These are phyloP conservation scores for Fusarium robinianum DNA, from an alignment of 2,329 filamentous ascomycete genomes.

Conservation along the genomic window DNA sequence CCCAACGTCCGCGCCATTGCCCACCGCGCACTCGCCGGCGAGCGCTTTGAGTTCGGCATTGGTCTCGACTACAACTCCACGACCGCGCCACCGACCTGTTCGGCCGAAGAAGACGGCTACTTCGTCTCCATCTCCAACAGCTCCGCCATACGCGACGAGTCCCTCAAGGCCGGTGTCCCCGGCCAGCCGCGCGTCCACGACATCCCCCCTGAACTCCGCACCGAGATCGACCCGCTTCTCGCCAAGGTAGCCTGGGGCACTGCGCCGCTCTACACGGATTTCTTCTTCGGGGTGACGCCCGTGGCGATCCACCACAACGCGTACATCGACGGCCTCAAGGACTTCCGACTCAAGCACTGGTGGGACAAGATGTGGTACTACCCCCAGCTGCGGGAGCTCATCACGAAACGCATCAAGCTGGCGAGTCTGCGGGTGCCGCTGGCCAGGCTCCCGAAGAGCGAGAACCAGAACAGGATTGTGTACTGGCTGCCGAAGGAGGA, in stretches of 20 bases:
- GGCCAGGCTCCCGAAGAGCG: constrained; percentile 14
- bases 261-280: constrained; percentile 44
- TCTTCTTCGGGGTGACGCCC: constrained; percentile 43
- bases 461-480: constrained; percentile 11
- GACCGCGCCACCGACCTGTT: constrained; percentile 44
- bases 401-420: constrained; percentile 33
- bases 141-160: constrained; percentile 29
- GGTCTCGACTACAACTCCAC: constrained; percentile 46
- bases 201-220: constrained; percentile 36
- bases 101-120: constrained; percentile 43
- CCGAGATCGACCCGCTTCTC: constrained; percentile 20
- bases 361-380: constrained; percentile 46
- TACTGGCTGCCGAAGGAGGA: constrained; percentile 34
- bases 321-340: constrained; percentile 41
- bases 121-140: constrained; percentile 40
- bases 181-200: constrained; percentile 36
- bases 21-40: constrained; percentile 35
- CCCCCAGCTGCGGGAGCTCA: constrained; percentile 38
- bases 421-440: constrained; percentile 25
- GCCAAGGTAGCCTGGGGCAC: constrained; percentile 37
- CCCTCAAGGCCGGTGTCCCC: constrained; percentile 39
- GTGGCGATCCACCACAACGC: constrained; percentile 46
- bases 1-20: constrained; percentile 35
- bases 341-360: constrained; percentile 40
- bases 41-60: constrained; percentile 46